phyloP scores from a whole-genome alignment of 2,329 filamentous ascomycete genomes.

The Pseudogymnoascus sp. region DNA sequence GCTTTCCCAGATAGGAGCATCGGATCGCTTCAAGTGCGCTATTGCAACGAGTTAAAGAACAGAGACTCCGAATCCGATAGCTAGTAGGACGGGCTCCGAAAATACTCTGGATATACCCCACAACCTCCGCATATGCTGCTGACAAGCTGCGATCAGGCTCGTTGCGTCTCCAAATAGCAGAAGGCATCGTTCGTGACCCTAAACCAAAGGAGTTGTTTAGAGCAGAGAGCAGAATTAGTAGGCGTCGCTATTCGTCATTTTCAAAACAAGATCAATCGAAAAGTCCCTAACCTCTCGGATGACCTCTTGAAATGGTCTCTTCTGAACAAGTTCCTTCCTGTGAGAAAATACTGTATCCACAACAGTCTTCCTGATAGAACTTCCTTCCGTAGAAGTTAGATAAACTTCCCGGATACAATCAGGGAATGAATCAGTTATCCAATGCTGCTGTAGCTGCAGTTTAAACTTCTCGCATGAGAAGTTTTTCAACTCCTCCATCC shows the following conservation, averaged over 20 bases:
- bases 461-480: conserved; percentile 14
- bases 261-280: conserved; percentile 14
- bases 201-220: no score
- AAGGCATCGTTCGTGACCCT: no score
- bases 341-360: conserved; percentile 9
- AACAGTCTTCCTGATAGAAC: conserved; percentile 9
- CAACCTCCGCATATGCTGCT: no score
- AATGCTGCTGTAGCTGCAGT: conserved; percentile 14
- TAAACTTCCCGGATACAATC: conserved; percentile 16
- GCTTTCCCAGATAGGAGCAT: no score
- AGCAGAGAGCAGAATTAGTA: not conserved
- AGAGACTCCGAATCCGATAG: no score
- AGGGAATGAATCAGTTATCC: conserved; percentile 14
- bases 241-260: not conserved
- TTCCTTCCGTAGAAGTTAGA: conserved; percentile 9
- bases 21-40: no score
- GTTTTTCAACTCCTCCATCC: conserved; percentile 14
- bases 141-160: no score
- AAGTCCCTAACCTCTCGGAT: conserved; percentile 16
- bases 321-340: conserved; percentile 12
- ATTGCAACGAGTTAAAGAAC: no score
- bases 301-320: conserved; percentile 15
- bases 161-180: no score
- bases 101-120: no score
- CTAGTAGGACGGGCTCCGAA: no score